A percentile compares a stretch with the other conserved stretches of the same genome.
Evolutionary conservation across 805 yeast genomes (phyloP).

Genomic region (Nakazawaea holstii): DNA sequence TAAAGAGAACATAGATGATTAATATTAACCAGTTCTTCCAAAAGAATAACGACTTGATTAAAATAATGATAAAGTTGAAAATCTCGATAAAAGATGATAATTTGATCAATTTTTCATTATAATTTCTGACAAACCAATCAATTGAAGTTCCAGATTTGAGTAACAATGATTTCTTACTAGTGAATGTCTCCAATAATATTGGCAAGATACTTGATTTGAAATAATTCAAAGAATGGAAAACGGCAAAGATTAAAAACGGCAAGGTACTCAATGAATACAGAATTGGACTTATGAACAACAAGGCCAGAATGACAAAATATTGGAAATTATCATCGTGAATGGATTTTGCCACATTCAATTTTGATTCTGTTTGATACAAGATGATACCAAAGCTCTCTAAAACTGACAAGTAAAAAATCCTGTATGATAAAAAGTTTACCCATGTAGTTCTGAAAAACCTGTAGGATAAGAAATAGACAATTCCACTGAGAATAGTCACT

Average conservation of each 20-base stretch:
- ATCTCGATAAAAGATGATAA: constrained; percentile 56
- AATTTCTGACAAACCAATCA: constrained; percentile 39
- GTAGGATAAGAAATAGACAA: constrained; percentile 32
- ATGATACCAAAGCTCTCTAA: constrained; percentile 74
- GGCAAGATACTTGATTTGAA: constrained; percentile 64
- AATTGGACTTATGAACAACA: constrained; percentile 53
- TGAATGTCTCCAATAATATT: constrained; percentile 32
- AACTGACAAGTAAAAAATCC: constrained; percentile 39
- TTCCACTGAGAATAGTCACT: constrained; percentile 36
- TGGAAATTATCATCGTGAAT: constrained; percentile 66
- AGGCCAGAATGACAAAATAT: constrained; percentile 54
- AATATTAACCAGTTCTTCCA: constrained; percentile 24
- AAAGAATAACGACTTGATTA: constrained; percentile 33
- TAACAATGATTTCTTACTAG: constrained; percentile 8
- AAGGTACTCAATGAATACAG: constrained; percentile 55
- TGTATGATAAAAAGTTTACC: constrained; percentile 19
- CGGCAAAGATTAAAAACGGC: constrained; percentile 73
- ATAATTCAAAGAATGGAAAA: constrained; percentile 79
- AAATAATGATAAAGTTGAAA: constrained; percentile 18
- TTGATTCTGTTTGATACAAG: constrained; percentile 50
- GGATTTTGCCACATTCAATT: constrained; percentile 23
- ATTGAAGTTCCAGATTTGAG: constrained; percentile 19
- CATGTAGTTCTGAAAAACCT: constrained; percentile 24
- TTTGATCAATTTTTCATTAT: constrained; percentile 56
- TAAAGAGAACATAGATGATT: constrained; percentile 22